Percentiles rank a stretch among this genome's conserved stretches.
These are phyloP conservation scores for Viridothelium virens DNA, from an alignment of 495 filamentous ascomycete species.

Conservation along the genomic window DNA sequence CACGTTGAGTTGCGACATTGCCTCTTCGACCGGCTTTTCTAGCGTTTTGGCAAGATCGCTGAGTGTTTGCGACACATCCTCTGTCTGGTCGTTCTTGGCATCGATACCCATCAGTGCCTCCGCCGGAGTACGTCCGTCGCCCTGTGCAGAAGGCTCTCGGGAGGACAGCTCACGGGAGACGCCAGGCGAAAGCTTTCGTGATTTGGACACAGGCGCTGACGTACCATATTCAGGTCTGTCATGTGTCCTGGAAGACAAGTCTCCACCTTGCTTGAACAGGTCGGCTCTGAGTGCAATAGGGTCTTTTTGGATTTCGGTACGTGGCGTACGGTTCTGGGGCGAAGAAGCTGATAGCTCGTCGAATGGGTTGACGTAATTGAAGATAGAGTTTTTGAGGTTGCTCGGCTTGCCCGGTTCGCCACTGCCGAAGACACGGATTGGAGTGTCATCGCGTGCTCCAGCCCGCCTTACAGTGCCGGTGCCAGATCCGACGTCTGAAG, in stretches of 20 bases:
- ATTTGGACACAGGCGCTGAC: conserved; percentile 25
- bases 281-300: conserved; percentile 29
- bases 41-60: conserved; percentile 59
- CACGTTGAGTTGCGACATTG: conserved; percentile 46
- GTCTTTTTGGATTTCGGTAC: conserved; percentile 22
- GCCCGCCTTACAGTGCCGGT: background rate
- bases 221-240: conserved; percentile 12
- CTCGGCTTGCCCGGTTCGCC: conserved; percentile 39
- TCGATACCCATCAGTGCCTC: conserved; percentile 31
- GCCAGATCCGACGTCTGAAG: background rate
- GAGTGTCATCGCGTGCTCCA: conserved; percentile 25
- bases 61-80: conserved; percentile 66
- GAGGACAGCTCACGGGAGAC: conserved; percentile 23
- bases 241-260: conserved; percentile 21
- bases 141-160: conserved; percentile 29
- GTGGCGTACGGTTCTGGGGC: conserved; percentile 50
- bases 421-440: conserved; percentile 38
- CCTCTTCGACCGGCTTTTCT: conserved; percentile 60
- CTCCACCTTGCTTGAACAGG: conserved; percentile 34
- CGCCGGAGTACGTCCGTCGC: conserved; percentile 33
- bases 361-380: conserved; percentile 75
- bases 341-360: conserved; percentile 63
- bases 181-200: conserved; percentile 29
- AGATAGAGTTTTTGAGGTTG: conserved; percentile 39
- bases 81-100: conserved; percentile 42